Evolutionary conservation across 495 filamentous ascomycete genomes (phyloP).

Genomic region (Neurospora sp.): DNA sequence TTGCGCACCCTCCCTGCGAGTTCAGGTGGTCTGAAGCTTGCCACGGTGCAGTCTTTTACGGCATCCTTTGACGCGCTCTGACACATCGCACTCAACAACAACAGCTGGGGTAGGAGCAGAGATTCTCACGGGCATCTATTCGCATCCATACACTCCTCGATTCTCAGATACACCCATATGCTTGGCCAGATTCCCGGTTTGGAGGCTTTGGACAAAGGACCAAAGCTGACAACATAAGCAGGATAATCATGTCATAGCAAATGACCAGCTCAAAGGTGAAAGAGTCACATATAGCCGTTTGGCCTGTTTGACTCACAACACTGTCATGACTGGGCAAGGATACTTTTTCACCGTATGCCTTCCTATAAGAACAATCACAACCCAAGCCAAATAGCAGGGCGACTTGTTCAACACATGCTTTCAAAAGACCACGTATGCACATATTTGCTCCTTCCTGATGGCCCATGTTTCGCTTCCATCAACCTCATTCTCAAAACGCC

Average conservation of each 20-base stretch:
- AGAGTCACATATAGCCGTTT: not conserved
- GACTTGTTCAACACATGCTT: not conserved
- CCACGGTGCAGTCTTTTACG: not conserved
- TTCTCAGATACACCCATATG: not conserved
- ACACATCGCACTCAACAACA: not conserved
- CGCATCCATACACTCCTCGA: not conserved
- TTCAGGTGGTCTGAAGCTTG: not conserved
- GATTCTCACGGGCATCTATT: not conserved
- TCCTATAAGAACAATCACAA: not conserved
- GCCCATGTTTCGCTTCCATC: not conserved
- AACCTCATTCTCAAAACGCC: accelerated
- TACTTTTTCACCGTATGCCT: not conserved
- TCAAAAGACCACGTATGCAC: not conserved
- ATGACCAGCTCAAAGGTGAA: not conserved
- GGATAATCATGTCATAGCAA: not conserved
- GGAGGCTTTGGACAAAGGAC: not conserved
- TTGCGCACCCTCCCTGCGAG: not conserved
- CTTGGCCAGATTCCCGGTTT: not conserved
- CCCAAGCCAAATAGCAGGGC: not conserved
- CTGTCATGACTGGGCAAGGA: not conserved
- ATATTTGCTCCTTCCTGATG: not conserved
- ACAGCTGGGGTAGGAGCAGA: not conserved
- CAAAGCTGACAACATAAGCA: not conserved
- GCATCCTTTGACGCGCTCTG: not conserved
- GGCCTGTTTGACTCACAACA: not conserved